Evolutionary conservation across 352 stramenopile species (phyloP), one percentile per base, ranked within the genome.

Genomic region (Elongisporangium prolatum): DNA sequence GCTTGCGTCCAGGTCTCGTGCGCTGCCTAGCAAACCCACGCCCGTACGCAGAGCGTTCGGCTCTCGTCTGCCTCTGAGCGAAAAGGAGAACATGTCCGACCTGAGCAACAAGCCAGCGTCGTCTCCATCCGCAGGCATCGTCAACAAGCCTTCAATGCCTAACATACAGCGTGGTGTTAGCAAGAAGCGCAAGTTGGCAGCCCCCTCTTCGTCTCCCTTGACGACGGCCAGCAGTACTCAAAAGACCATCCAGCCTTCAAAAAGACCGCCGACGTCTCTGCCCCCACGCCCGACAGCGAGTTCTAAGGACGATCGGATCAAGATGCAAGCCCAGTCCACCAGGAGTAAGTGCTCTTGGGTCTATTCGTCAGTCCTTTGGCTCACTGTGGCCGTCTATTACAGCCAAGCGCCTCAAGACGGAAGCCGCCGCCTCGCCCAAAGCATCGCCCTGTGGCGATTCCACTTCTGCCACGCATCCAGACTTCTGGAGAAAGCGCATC

Each of bases 401-500:
- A 40, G 28, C 28, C 28, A 40, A 40, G 8, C 9, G 28, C 28
- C 28, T 40, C 28, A 40, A 40, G 28, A 40, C 28, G 28, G 28
- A 40, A 6, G 4, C 28, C 28, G 28, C 14, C 28, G 9, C 28
- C 28, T 14, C 9, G 28, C 28, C 28, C 28, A 40, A 40, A 13
- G 28, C 28, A 13, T 40, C 28, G 2, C 1, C 28, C 28, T 14
- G 28, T 40, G 28, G 4, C 8, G 28, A 57, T 11, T 57, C 56
- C 14, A 49, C 56, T 18, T 37, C 28, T 17, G 18, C 16, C 37
- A 49, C 55, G 13, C 50, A 55, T 7, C 56, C 56, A 51, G 56
- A 61, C 20, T 61, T 61, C 56, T 61, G 56, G 56, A 61, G 24
- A 61, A 50, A 44, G 56, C 56, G 56, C 24, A 34, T 61, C 20